A percentile compares a stretch with the other conserved stretches of the same genome.
Conservation (phyloP, 305 asterid genomes). For the Salvia sclarea region DNA sequence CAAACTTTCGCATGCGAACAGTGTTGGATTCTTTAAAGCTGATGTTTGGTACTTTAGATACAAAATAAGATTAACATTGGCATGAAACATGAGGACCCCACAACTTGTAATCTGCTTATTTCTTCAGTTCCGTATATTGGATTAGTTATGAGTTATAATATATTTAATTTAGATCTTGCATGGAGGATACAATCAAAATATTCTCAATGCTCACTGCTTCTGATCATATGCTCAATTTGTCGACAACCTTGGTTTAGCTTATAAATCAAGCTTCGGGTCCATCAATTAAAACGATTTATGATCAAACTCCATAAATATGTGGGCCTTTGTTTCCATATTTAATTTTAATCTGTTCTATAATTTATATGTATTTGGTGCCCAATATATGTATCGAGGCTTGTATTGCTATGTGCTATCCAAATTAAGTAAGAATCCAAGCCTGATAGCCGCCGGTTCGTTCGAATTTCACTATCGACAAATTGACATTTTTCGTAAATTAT, state of each 20-base stretch:
- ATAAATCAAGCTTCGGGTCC: not conserved
- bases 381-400: too few relatives aligned
- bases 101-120: not conserved
- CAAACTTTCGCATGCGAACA: conserved; percentile 35
- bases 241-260: not conserved
- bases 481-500: too few relatives aligned
- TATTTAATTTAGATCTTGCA: not conserved
- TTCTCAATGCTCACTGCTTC: too few relatives aligned
- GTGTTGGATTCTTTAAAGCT: conserved; percentile 15
- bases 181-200: not conserved
- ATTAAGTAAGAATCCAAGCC: too few relatives aligned
- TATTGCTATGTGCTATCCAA: too few relatives aligned
- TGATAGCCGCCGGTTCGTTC: too few relatives aligned
- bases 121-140: too few relatives aligned
- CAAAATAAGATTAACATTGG: conserved; percentile 14
- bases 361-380: too few relatives aligned
- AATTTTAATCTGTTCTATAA: too few relatives aligned
- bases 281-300: not conserved
- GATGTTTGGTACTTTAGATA: conserved; percentile 26
- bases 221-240: not conserved
- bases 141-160: too few relatives aligned
- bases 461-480: too few relatives aligned
- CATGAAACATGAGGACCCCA: conserved; percentile 33
- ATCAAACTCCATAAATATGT: not conserved
- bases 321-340: too few relatives aligned